Conservation (phyloP, 2,329 filamentous ascomycete species). For the Colletotrichum orbiculare region DNA sequence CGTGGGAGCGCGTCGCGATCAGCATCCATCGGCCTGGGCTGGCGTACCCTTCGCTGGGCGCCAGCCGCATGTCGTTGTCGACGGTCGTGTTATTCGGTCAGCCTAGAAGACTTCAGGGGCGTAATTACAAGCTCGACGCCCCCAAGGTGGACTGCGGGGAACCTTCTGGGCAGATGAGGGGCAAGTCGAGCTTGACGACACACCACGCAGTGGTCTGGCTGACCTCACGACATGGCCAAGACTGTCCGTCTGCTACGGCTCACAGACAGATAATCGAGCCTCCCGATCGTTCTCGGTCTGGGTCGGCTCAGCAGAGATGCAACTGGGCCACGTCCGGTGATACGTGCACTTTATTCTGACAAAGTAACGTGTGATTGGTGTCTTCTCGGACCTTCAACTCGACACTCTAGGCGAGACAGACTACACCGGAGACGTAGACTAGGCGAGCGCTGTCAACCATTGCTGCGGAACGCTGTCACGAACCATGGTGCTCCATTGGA, state of each 20-base stretch:
- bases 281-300: slow-evolving; percentile 8
- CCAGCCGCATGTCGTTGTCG: slow-evolving; percentile 21
- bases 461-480: background rate
- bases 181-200: slow-evolving; percentile 25
- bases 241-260: too few relatives aligned
- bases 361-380: slow-evolving; percentile 7
- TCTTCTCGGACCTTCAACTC: slow-evolving; percentile 12
- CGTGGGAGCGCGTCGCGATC: slow-evolving; percentile 28
- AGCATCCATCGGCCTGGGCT: slow-evolving; percentile 29
- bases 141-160: slow-evolving; percentile 29
- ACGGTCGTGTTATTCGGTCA: slow-evolving; percentile 30
- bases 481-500: slow-evolving; percentile 8
- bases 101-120: slow-evolving; percentile 22
- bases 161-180: slow-evolving; percentile 26
- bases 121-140: slow-evolving; percentile 19
- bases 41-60: slow-evolving; percentile 17
- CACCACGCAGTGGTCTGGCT: background rate
- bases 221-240: background rate
- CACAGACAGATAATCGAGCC: slow-evolving; percentile 5
- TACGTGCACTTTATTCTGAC: slow-evolving; percentile 4
- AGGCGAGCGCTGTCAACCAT: background rate
- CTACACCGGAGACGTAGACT: background rate
- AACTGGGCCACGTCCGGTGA: background rate
- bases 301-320: background rate
- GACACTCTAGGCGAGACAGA: slow-evolving; percentile 4